Percentiles rank a stretch among this genome's conserved stretches.
Conservation (phyloP, 2,329 filamentous ascomycete genomes). For the Talaromyces sp. region DNA sequence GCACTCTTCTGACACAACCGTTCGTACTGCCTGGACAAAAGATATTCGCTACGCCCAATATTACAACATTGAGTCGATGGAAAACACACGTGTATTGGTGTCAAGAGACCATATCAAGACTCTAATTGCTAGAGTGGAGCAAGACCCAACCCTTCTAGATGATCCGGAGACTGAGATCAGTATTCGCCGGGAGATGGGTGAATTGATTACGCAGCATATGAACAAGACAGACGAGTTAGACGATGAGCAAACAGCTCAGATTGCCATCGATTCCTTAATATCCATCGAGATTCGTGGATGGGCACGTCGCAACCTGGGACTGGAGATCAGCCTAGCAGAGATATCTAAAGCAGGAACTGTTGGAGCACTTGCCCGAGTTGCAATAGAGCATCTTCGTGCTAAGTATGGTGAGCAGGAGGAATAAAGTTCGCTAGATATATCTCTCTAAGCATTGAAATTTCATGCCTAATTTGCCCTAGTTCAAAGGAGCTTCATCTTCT, state of each 20-base stretch:
- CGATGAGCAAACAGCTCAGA: conserved; percentile 2
- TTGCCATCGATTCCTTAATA: conserved; percentile 18
- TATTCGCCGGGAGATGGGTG: conserved; percentile 6
- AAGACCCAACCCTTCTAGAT: background rate
- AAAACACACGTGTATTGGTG: background rate
- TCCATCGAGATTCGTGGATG: conserved; percentile 18
- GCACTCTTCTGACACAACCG: too few species aligned
- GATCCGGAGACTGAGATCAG: conserved; percentile 5
- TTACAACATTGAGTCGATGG: conserved; percentile 10
- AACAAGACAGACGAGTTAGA: conserved; percentile 8
- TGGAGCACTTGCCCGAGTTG: background rate
- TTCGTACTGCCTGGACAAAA: conserved; percentile 17
- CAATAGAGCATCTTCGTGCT: too few species aligned
- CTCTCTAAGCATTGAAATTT: too few species aligned
- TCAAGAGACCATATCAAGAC: background rate
- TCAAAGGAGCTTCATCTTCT: too few species aligned
- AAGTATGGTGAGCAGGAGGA: too few species aligned
- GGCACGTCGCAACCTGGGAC: conserved; percentile 6
- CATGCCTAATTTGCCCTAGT: too few species aligned
- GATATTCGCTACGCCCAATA: conserved; percentile 10
- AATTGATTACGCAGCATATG: conserved; percentile 6
- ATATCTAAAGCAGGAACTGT: conserved; percentile 13
- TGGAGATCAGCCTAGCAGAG: conserved; percentile 14
- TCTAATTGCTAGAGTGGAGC: conserved; percentile 4
- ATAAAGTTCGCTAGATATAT: too few species aligned